Evolutionary conservation across 768 basidiomycete species (phyloP), one percentile per base, ranked within the genome.

Genomic region (Russula sp.): DNA sequence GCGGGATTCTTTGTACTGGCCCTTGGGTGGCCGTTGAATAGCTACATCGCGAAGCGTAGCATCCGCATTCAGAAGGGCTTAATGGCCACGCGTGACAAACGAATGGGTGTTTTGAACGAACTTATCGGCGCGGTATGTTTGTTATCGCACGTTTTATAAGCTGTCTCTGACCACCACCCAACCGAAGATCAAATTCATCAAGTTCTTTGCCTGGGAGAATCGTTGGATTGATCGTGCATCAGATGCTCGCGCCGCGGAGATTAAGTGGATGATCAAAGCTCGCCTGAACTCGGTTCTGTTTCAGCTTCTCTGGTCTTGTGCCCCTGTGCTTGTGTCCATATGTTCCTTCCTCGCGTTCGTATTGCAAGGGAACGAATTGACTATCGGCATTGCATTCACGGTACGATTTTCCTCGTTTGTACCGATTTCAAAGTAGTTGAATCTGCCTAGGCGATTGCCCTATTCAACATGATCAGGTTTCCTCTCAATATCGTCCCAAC

Each of bases 131-230:
- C 86, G 5, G 85, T 84, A 69, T 49, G 80, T 74, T 40, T 26
- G 24, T 40, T 53, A 28, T 51, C n/a, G 28, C n/a, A 24, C 14
- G 18, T 34, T 42, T 42, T 9, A 13, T 6, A 14, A 18, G 38
- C 28, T 57, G 11, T 38, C 4, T 50, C 30, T 64, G 26, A 60
- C 52, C 16, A 7, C 36, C 14, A 18, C 20, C 14, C 46, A 28
- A 9, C 64, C 5, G 51, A 55, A 84, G 83, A 76, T 87, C 61
- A 88, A 88, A 73, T 88, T 89, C 70, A 86, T 89, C 78, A 90
- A 91, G 73, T 90, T 91, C 78, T 91, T 91, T 65, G 89, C 89
- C 1, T 91, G 89, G 81, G 88, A 90, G 68, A 81, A 86, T 48
- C 80, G 83, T 14, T 92, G 92, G 91, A 88, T 89, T 49, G 74